Base-by-base conservation (phyloP, 2,329 filamentous ascomycete species). In the Colletotrichum chlorophyti region DNA sequence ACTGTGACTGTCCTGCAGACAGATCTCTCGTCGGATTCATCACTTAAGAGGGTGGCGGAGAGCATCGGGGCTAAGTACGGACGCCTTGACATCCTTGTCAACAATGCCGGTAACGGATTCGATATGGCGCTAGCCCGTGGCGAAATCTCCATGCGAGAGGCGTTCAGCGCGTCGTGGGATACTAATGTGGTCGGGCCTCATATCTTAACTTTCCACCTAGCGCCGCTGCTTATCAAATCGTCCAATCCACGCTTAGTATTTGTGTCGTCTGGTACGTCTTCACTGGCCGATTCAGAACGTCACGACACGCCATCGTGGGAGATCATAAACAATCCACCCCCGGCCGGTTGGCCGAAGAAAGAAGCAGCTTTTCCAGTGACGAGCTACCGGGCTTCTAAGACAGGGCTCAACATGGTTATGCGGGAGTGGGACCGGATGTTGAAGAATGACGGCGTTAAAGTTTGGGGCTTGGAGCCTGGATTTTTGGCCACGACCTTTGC, bases 61-160 rank as follows among this genome's bases (percentile, higher is more conserved):
- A 53, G 70, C 1, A 70, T 88, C 14, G 42, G 71, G 15, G 60
- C 65, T n/a, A 72, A 70, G 12, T 74, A 74, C 59, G 80, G 78
- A 11, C 73, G 68, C 11, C 34, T 87, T 3, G 83, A 87, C 46
- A 69, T 74, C 2, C 73, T 87, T 1, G 68, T 87, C 57, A 86
- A 86, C 69, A 87, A 87, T 51, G 84, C 80, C 0, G 83, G 81
- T n/a, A n/a, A n/a, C n/a, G n/a, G n/a, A n/a, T n/a, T n/a, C n/a
- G n/a, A n/a, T n/a, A n/a, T n/a, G n/a, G n/a, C n/a, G n/a, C n/a
- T n/a, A n/a, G n/a, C n/a, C n/a, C 52, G 43, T 12, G 52, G 57
- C 10, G 57, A 57, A 24, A 48, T 58, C 49, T 48, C 48, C 2
- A 15, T 74, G 14, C 76, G 81, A 8, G 70, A 75, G 24, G 66